Evolutionary conservation across 345 rosid genomes (phyloP), one percentile per base, ranked within the genome.

Genomic region (Orychophragmus violaceus): DNA sequence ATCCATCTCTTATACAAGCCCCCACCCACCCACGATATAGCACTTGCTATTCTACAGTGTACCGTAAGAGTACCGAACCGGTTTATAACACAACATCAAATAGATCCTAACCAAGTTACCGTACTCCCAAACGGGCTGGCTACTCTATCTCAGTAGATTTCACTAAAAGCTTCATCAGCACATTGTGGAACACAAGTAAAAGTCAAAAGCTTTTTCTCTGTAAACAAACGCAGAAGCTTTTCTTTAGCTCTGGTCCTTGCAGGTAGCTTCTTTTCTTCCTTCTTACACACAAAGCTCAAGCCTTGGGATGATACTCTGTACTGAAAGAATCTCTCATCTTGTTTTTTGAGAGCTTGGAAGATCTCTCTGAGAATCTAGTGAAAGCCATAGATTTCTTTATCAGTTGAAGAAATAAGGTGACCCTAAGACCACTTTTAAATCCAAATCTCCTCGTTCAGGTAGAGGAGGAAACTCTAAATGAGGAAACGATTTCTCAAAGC

Each of bases 371-470:
- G 51, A 64, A 64, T 17, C 56, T 57, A 63, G 71, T 37, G 70
- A 39, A n/a, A 67, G 63, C 72, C 73, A 52, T 9, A 17, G 8
- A 59, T 35, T 48, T 54, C 64, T 61, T 48, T 33, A 9, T 82
- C 74, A 95, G 82, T 91, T 95, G 89, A 95, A 95, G 79, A 95
- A 95, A 75, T 95, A 95, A 14, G 99, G 84, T 1, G 97, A 95
- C 23, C 82, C 73, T 27, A 95, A 66, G 69, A 95, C 99, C 6
- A 85, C 85, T 28, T 74, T 78, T 23, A 91, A 77, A 75, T 95
- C 87, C 59, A 91, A 89, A 70, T 91, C 94, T 64, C 99, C 96
- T 52, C 95, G 80, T 66, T 86, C 91, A 2, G 99, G 99, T 54
- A 91, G 68, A 0, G 86, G 78, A n/a, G 97, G 97, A 62, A 91